phyloP scores from a whole-genome alignment of 352 stramenopile genomes.

The Phytophthora sojae region DNA sequence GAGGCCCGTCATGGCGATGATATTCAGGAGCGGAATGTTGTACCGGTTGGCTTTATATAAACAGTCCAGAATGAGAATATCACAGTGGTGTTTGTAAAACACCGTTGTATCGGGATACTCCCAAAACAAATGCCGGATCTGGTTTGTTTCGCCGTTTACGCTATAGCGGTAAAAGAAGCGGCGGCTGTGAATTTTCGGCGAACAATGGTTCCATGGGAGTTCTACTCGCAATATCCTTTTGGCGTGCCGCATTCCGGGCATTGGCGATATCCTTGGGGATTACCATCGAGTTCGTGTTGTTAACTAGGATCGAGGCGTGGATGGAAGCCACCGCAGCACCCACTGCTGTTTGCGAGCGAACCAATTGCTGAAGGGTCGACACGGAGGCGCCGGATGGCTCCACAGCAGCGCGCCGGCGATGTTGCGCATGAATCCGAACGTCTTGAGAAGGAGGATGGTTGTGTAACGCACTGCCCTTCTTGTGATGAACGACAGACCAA shows the following conservation, averaged over 20 bases:
- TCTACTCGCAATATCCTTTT: not conserved
- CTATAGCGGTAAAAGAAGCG: too few relatives aligned
- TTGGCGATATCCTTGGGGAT: not conserved
- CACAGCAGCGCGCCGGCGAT: not conserved
- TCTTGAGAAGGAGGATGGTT: not conserved
- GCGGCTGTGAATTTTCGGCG: too few relatives aligned
- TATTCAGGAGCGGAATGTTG: constrained; percentile 15
- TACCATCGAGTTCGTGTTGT: not conserved
- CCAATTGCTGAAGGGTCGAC: not conserved
- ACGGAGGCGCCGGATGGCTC: too few relatives aligned
- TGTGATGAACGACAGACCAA: not conserved
- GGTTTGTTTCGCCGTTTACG: not conserved
- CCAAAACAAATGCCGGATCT: constrained; percentile 18
- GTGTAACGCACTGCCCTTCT: not conserved
- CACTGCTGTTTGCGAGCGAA: not conserved
- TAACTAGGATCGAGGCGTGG: not conserved
- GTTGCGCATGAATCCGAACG: not conserved
- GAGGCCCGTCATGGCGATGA: constrained; percentile 4
- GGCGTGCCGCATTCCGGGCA: not conserved
- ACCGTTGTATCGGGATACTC: not conserved
- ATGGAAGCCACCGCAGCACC: not conserved
- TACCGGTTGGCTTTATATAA: constrained; percentile 1
- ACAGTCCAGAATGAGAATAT: constrained; percentile 15
- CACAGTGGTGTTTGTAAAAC: not conserved
- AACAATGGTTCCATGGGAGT: too few relatives aligned